Base-by-base conservation (phyloP, 805 yeast genomes). In the Yarrowia osloensis region DNA sequence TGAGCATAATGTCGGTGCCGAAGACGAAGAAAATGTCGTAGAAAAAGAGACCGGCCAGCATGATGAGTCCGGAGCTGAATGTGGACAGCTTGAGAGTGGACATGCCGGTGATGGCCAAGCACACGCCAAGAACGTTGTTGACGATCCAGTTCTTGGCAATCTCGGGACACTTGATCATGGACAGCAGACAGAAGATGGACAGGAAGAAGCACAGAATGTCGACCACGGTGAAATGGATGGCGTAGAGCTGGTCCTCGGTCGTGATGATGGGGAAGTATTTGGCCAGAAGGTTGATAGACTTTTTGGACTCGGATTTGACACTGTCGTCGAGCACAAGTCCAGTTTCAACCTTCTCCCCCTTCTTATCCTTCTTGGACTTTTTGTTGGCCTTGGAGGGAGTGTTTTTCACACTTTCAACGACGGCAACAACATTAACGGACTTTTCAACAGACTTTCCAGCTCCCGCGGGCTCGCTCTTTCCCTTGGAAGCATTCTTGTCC, bases 1-100 rank as follows among this genome's bases (percentile, higher is more conserved):
- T 79, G 42, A 81, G 78, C 92, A 88, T 88, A 5, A 86, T 78
- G 37, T 82, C 80, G 0, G 89, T 81, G 4, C 82, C 84, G 74
- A 87, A 88, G 0, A 88, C 92, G 76, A 88, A 88, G 73, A 82
- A 86, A 46, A 86, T 80, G 73, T 88, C 92, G 74, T 88, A 88
- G 46, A 83, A 70, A 71, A 87, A 86, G 49, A 88, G 80, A 2
- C 83, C 83, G 2, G 71, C 67, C 26, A 88, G 75, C 37, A 86
- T 72, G 12, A 83, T 69, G 17, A 78, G 71, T 3, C 84, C 87
- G 1, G 82, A 76, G 63, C 76, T 79, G 71, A 86, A 83, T 49
- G 79, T 81, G 19, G 81, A 75, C 13, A 86, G 68, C 61, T 78
- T 76, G 9, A 81, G 67, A 31, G 71, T 70, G 17, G 77, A 73